Evolutionary conservation across 106 monocot genomes (phyloP).

Genomic region (Posidonia australis): DNA sequence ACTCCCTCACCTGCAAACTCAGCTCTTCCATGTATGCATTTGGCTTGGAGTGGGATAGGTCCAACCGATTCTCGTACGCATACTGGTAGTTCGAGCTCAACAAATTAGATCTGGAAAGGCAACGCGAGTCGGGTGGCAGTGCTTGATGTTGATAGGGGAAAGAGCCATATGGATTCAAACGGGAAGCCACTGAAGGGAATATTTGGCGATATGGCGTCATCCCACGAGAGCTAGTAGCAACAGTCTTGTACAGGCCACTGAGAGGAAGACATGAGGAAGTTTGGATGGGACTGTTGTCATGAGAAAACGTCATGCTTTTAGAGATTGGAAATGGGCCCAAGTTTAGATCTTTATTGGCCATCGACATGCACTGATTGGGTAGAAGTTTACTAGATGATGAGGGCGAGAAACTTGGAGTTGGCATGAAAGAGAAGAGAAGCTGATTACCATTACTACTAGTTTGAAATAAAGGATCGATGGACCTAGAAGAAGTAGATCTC

Average conservation of each 20-base stretch:
- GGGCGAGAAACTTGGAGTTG: neutral
- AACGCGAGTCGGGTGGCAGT: neutral
- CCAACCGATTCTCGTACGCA: neutral
- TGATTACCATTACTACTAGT: neutral
- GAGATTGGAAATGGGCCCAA: neutral
- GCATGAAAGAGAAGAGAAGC: constrained; percentile 1
- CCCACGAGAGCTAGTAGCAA: neutral
- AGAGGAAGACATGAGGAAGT: neutral
- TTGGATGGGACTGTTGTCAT: neutral
- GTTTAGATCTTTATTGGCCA: neutral
- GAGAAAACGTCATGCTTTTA: neutral
- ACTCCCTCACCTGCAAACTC: neutral
- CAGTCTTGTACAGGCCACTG: neutral
- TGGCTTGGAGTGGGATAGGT: neutral
- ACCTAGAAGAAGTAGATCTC: neutral
- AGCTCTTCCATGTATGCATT: neutral
- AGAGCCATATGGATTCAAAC: neutral
- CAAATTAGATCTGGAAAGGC: neutral
- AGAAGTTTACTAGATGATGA: neutral
- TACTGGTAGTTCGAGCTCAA: constrained; percentile 4
- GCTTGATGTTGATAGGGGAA: neutral
- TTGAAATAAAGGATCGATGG: neutral
- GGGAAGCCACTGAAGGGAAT: neutral
- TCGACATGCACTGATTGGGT: neutral
- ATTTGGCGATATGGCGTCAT: neutral